These are phyloP conservation scores for Colletotrichum karsti DNA, from an alignment of 2,329 filamentous ascomycete species.

Conservation along the genomic window DNA sequence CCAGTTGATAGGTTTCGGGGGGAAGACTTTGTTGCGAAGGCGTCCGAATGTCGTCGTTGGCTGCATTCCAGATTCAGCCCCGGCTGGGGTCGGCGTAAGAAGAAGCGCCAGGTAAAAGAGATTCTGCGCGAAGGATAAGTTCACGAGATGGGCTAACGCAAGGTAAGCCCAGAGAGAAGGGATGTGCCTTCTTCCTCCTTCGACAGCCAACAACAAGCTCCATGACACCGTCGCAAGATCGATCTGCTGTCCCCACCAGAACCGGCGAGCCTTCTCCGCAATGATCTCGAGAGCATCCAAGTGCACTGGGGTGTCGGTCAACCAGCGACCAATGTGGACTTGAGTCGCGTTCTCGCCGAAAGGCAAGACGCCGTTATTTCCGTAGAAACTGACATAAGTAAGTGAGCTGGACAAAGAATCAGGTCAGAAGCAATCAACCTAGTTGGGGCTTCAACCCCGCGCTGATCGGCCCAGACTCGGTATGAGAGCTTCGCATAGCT, in stretches of 20 bases:
- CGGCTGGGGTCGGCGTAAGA: constrained; percentile 60
- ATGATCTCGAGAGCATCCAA: constrained; percentile 63
- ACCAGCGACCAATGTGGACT: constrained; percentile 58
- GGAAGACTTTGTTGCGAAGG: constrained; percentile 40
- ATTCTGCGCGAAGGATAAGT: constrained; percentile 69
- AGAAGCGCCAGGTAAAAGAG: constrained; percentile 69
- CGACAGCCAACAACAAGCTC: constrained; percentile 65
- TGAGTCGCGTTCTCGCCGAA: constrained; percentile 35
- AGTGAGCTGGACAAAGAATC: constrained; percentile 11
- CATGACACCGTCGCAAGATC: constrained; percentile 63
- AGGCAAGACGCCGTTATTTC: constrained; percentile 45
- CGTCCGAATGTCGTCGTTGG: constrained; percentile 39
- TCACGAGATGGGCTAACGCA: constrained; percentile 65
- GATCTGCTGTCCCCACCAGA: constrained; percentile 71
- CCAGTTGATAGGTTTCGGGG: constrained; percentile 54
- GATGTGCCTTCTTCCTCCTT: constrained; percentile 66
- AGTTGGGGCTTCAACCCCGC: constrained; percentile 45
- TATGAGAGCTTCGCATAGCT: constrained; percentile 57
- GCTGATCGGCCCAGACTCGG: constrained; percentile 55
- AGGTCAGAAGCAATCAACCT: constrained; percentile 37
- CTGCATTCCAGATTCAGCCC: constrained; percentile 36
- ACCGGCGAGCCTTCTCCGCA: constrained; percentile 60
- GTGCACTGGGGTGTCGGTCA: constrained; percentile 60
- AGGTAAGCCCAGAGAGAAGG: constrained; percentile 65
- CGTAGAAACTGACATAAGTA: constrained; percentile 32